Base-by-base conservation (phyloP, 2,329 filamentous ascomycete species). In the Ceratocystis eucalypticola region DNA sequence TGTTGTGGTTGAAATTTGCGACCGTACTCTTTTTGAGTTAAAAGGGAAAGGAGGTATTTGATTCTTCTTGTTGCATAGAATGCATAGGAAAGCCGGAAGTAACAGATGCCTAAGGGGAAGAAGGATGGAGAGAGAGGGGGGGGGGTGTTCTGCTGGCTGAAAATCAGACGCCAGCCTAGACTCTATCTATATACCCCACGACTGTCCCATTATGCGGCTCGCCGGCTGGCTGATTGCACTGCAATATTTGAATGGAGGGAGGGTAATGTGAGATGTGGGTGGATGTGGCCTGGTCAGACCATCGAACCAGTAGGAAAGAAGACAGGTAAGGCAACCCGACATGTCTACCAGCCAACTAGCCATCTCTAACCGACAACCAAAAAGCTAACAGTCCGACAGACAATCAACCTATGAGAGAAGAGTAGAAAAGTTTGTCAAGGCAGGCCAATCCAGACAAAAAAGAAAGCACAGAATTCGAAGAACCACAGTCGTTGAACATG, bases 251-350 rank as follows among this genome's bases (percentile, higher is more conserved):
- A 59, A 37, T 37, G 28, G 55, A 30, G 28, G 28, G 55, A 30
- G 28, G 55, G 55, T 17, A 59, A 59, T 17, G 55, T n/a, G 22
- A 59, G 55, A 12, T 53, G 48, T 20, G 48, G 20, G 48, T 28
- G 33, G 48, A 25, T 53, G 8, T 59, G 55, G 55, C n/a, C 28
- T 25, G 55, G 25, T 12, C 55, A 59, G 55, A 30, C 28, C 28
- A 33, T 33, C 55, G 55, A 59, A n/a, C 55, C 55, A 59, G 55
- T 59, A 59, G 55, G 22, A 59, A 59, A 22, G 15, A 22, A 59
- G 55, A 17, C 55, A 33, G 17, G 25, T 17, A 59, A 30, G 25
- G 17, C 55, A 59, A 59, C 55, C 55, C 33, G 55, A 25, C 55
- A 8, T 59, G 55, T 53, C 48, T 53, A 53, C 48, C 20, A 53